These are phyloP conservation scores for Plenodomus lindquistii DNA, from an alignment of 2,329 filamentous ascomycete genomes.

Conservation along the genomic window DNA sequence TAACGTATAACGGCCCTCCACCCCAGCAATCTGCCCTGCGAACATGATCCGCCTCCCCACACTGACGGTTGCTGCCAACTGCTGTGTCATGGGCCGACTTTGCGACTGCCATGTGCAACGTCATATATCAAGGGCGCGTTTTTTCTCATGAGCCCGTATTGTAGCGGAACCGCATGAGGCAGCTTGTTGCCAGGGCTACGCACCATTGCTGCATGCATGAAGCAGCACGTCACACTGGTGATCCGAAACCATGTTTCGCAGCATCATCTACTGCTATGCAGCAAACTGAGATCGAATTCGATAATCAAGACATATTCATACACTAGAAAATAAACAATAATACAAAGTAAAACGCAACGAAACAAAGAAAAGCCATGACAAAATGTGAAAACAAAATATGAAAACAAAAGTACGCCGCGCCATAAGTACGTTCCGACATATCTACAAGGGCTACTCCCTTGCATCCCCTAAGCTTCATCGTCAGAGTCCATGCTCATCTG, in stretches of 20 bases:
- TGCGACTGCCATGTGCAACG: not conserved
- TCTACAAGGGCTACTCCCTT: constrained; percentile 4
- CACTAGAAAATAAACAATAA: not conserved
- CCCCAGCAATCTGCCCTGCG: constrained; percentile 1
- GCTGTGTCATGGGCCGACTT: not conserved
- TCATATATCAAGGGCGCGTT: not conserved
- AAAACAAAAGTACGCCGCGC: constrained; percentile 3
- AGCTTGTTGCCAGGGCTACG: not conserved
- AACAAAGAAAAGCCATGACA: not conserved
- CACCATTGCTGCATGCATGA: not conserved
- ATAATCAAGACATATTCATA: not conserved
- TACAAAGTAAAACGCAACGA: constrained; percentile 2
- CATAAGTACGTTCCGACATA: constrained; percentile 10
- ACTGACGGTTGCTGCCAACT: not conserved
- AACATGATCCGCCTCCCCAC: not conserved
- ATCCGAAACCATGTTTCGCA: not conserved
- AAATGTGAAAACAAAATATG: not conserved
- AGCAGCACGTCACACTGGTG: not conserved
- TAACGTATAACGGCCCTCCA: not conserved
- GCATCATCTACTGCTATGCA: not conserved
- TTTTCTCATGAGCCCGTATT: not conserved
- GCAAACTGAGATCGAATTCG: not conserved
- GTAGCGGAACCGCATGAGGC: not conserved
- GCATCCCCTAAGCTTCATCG: constrained; percentile 7
- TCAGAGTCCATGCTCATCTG: constrained; percentile 14